Percentiles rank a stretch among this genome's conserved stretches.
Evolutionary conservation across 2,329 filamentous ascomycete species (phyloP).

Genomic region (Colletotrichum sp.): DNA sequence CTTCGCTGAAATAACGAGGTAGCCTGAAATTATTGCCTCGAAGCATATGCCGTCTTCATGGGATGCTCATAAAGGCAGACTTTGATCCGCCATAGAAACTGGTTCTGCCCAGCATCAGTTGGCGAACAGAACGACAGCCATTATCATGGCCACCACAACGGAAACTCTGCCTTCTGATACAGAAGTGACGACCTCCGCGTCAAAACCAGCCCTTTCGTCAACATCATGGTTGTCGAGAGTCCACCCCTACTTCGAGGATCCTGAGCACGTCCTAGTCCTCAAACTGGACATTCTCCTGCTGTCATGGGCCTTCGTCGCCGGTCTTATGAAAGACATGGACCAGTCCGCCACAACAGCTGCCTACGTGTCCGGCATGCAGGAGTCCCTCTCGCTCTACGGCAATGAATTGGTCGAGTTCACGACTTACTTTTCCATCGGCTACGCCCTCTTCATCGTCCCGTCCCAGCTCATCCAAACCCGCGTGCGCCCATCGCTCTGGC

Average conservation of each 20-base stretch:
- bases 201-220: not conserved
- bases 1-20: not conserved
- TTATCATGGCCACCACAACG: not conserved
- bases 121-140: not conserved
- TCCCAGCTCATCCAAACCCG: slow-evolving; percentile 39
- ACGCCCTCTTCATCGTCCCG: slow-evolving; percentile 28
- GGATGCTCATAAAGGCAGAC: not conserved
- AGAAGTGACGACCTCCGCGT: not conserved
- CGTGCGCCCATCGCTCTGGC: slow-evolving; percentile 47
- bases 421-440: slow-evolving; percentile 26
- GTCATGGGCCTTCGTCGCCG: not conserved
- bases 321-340: slow-evolving; percentile 31
- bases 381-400: slow-evolving; percentile 27
- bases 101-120: not conserved
- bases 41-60: not conserved
- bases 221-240: slow-evolving; percentile 32
- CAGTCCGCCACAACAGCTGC: slow-evolving; percentile 33
- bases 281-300: slow-evolving; percentile 32
- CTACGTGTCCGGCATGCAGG: slow-evolving; percentile 30
- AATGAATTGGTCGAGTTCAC: slow-evolving; percentile 28
- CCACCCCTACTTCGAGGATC: slow-evolving; percentile 33
- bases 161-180: not conserved
- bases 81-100: not conserved
- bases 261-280: slow-evolving; percentile 29
- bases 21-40: not conserved